Evolutionary conservation across 2,329 filamentous ascomycete species (phyloP).

Genomic region (Chaetomium globosum): DNA sequence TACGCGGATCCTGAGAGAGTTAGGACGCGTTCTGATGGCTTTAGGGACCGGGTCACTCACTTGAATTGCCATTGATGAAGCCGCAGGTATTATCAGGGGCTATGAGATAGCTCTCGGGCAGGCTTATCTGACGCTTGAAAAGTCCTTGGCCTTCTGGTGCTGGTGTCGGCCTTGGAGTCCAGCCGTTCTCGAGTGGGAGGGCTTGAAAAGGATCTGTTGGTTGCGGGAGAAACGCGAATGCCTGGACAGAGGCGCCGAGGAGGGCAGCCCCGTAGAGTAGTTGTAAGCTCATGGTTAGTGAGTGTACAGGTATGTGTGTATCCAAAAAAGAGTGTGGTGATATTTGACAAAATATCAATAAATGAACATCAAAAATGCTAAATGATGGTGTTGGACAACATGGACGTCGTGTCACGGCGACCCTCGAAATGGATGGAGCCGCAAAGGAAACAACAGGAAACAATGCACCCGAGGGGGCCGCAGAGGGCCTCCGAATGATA

Average conservation of each 20-base stretch:
- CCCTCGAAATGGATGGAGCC: slow-evolving; percentile 10
- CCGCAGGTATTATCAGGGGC: slow-evolving; percentile 57
- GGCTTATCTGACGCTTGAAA: slow-evolving; percentile 40
- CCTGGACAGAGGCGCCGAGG: slow-evolving; percentile 43
- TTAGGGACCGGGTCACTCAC: slow-evolving; percentile 35
- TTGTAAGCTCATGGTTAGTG: slow-evolving; percentile 30
- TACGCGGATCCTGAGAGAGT: slow-evolving; percentile 43
- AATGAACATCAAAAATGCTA: neutral
- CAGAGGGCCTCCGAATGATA: neutral
- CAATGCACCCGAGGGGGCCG: neutral
- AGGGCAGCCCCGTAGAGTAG: slow-evolving; percentile 39
- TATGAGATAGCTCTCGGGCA: slow-evolving; percentile 45
- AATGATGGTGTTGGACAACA: slow-evolving; percentile 18
- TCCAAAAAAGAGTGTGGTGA: neutral
- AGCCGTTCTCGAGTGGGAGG: slow-evolving; percentile 42
- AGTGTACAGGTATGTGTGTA: slow-evolving; percentile 6
- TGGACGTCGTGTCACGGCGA: slow-evolving; percentile 18
- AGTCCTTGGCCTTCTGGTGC: slow-evolving; percentile 43
- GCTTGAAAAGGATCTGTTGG: slow-evolving; percentile 42
- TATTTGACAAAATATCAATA: slow-evolving; percentile 1
- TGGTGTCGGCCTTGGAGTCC: slow-evolving; percentile 48
- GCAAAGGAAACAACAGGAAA: slow-evolving; percentile 15
- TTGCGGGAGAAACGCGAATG: slow-evolving; percentile 43
- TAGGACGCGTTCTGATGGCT: neutral
- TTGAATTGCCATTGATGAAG: slow-evolving; percentile 48